Evolutionary conservation across 208 protist genomes (phyloP), one percentile per base, ranked within the genome.

Genomic region (Acanthamoeba culbertsoni): DNA sequence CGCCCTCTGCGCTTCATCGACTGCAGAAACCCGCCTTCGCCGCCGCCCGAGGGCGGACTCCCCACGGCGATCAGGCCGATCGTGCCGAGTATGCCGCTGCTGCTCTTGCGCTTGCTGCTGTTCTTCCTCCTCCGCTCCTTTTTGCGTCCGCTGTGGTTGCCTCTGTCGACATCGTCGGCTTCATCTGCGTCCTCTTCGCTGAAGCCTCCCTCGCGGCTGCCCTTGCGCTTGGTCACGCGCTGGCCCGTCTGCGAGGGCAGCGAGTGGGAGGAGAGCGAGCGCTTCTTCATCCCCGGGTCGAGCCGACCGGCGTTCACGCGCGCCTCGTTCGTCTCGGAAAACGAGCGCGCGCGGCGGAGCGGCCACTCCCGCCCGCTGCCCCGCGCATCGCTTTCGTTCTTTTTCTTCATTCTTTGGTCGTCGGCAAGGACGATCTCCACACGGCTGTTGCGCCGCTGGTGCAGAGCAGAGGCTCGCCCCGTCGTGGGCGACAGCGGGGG

Each of bases 261-360:
- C 42, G 73, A 84, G 37, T 46, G 37, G 10, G 73, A 84, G 12
- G 73, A 84, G 73, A 84, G 73, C 42, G 73, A 84, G 18, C 73
- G 40, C 73, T 84, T 84, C 73, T 84, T 84, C 73, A 84, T 84
- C 28, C 73, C 1, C 43, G 73, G 73, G 45, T 84, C 73, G 40
- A 84, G 73, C 73, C 55, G 46, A 43, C 45, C 55, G 28, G 46
- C 55, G 23, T 37, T 31, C 1, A 14, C 43, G 23, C 43, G 45
- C n/a, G 43, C 73, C 73, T 84, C 73, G 73, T 43, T 43, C 45
- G 73, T 57, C 73, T 84, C 73, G 16, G 73, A 84, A 43, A 84
- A 84, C 43, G 73, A 84, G 14, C 73, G 73, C n/a, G 73, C 73
- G 43, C 73, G 73, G 37, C 73, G 73, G 20, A 84, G 73, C 7